phyloP scores from a whole-genome alignment of 768 basidiomycete genomes.

The Trametes cinnabarina region DNA sequence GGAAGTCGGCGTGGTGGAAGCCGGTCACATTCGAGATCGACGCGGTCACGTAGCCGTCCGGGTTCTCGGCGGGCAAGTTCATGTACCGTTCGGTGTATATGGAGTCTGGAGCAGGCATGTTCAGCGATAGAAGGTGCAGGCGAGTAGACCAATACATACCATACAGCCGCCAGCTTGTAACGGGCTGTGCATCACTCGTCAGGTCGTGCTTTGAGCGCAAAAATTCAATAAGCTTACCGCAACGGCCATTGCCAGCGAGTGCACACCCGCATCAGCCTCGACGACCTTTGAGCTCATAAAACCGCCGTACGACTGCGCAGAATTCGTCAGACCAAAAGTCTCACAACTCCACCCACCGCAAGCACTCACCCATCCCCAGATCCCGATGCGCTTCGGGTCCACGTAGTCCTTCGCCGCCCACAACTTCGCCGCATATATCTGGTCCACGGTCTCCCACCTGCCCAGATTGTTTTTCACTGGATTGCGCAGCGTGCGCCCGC shows the following conservation, averaged over 20 bases:
- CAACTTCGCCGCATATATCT: slow-evolving; percentile 83
- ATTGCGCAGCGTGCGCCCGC: slow-evolving; percentile 81
- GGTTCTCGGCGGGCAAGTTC: slow-evolving; percentile 77
- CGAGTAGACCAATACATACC: slow-evolving; percentile 41
- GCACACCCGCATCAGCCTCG: slow-evolving; percentile 86
- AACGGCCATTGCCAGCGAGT: slow-evolving; percentile 87
- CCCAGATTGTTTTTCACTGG: slow-evolving; percentile 88
- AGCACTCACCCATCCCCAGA: slow-evolving; percentile 92
- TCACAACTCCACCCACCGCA: slow-evolving; percentile 1
- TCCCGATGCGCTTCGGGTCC: slow-evolving; percentile 83
- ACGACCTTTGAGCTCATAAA: slow-evolving; percentile 94
- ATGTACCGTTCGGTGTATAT: slow-evolving; percentile 99
- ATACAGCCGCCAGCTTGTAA: slow-evolving; percentile 83
- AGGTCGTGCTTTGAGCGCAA: too few species aligned
- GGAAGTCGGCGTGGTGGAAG: slow-evolving; percentile 75
- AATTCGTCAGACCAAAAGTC: background rate
- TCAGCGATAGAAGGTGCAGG: background rate
- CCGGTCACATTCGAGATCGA: slow-evolving; percentile 87
- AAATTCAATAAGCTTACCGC: slow-evolving; percentile 80
- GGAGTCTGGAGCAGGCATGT: slow-evolving; percentile 81
- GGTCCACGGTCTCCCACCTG: slow-evolving; percentile 85
- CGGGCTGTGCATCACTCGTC: slow-evolving; percentile 51
- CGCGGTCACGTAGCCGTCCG: slow-evolving; percentile 84
- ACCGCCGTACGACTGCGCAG: slow-evolving; percentile 83
- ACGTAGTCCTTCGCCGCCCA: slow-evolving; percentile 90